Evolutionary conservation across 495 filamentous ascomycete species (phyloP).

Genomic region (Aspergillus diversus): DNA sequence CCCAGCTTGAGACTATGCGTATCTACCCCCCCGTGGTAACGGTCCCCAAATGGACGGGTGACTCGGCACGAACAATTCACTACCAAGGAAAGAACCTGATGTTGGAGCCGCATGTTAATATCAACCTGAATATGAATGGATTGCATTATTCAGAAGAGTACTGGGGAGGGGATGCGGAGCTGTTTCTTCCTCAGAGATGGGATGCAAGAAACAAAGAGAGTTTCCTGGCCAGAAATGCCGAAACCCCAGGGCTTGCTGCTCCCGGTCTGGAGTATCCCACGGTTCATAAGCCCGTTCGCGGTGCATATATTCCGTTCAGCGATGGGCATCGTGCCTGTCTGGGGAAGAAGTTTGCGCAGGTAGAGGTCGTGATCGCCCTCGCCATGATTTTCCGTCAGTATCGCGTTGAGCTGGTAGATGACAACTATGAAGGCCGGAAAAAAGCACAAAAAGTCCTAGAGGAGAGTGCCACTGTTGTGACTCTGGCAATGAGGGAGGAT

Average conservation of each 20-base stretch:
- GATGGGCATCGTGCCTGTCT: slow-evolving; percentile 73
- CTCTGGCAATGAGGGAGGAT: slow-evolving; percentile 42
- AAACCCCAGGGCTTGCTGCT: slow-evolving; percentile 15
- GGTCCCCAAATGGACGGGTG: slow-evolving; percentile 41
- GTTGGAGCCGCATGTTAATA: slow-evolving; percentile 37
- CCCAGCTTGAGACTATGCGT: slow-evolving; percentile 46
- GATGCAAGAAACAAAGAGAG: slow-evolving; percentile 25
- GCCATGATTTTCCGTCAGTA: slow-evolving; percentile 66
- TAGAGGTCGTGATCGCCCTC: slow-evolving; percentile 71
- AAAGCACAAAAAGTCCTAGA: slow-evolving; percentile 35
- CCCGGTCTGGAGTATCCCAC: slow-evolving; percentile 29
- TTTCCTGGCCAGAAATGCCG: slow-evolving; percentile 26
- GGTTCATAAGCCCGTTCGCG: slow-evolving; percentile 62
- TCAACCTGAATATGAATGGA: slow-evolving; percentile 39
- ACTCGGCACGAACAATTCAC: slow-evolving; percentile 17
- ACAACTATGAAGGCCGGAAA: slow-evolving; percentile 49
- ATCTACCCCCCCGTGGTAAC: slow-evolving; percentile 41
- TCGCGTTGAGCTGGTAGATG: slow-evolving; percentile 67
- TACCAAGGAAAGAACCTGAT: slow-evolving; percentile 28
- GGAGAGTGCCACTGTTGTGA: slow-evolving; percentile 30
- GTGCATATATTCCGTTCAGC: slow-evolving; percentile 72
- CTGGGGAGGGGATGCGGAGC: slow-evolving; percentile 43
- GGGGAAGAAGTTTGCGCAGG: slow-evolving; percentile 73
- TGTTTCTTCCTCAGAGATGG: slow-evolving; percentile 40
- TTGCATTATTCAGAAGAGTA: slow-evolving; percentile 47